A percentile compares a stretch with the other conserved stretches of the same genome.
Conservation (phyloP, 768 basidiomycete genomes). For the Auricularia sp. region DNA sequence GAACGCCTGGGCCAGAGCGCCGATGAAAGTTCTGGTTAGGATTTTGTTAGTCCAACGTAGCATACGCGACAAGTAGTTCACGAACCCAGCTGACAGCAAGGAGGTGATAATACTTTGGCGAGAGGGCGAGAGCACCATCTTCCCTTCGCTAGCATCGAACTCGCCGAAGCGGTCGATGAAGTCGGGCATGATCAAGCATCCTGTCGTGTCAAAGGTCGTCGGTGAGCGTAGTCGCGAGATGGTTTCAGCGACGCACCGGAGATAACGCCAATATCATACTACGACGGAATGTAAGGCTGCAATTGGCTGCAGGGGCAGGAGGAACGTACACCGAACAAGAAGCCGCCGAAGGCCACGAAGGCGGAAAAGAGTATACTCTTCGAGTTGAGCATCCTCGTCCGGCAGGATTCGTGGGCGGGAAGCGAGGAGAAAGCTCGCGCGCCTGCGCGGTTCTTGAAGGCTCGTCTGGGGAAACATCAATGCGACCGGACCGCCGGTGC, state of each 20-base stretch:
- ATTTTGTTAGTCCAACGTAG: conserved; percentile 20
- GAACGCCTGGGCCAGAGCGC: conserved; percentile 61
- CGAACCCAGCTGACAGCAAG: conserved; percentile 63
- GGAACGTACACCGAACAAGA: not conserved
- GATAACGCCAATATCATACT: conserved; percentile 75
- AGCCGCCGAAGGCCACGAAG: conserved; percentile 66
- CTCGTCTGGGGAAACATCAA: too few relatives aligned
- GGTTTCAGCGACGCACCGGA: conserved; percentile 31
- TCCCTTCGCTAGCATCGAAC: conserved; percentile 32
- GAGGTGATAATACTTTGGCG: conserved; percentile 74
- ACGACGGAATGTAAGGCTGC: conserved; percentile 42
- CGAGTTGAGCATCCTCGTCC: conserved; percentile 27
- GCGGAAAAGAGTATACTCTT: conserved; percentile 55
- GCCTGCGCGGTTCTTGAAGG: not conserved
- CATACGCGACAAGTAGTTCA: conserved; percentile 28
- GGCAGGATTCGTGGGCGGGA: not conserved
- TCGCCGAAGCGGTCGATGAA: conserved; percentile 63
- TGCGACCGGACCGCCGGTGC: too few relatives aligned
- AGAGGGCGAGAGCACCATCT: conserved; percentile 43
- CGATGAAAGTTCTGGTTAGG: conserved; percentile 25
- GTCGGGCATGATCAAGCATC: conserved; percentile 73
- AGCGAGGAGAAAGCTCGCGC: not conserved
- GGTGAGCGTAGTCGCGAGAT: too few relatives aligned
- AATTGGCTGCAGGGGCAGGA: not conserved
- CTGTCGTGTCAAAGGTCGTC: conserved; percentile 14